A percentile compares a stretch with the other conserved stretches of the same genome.
Conservation (phyloP, 768 basidiomycete species). For the Suillus plorans region DNA sequence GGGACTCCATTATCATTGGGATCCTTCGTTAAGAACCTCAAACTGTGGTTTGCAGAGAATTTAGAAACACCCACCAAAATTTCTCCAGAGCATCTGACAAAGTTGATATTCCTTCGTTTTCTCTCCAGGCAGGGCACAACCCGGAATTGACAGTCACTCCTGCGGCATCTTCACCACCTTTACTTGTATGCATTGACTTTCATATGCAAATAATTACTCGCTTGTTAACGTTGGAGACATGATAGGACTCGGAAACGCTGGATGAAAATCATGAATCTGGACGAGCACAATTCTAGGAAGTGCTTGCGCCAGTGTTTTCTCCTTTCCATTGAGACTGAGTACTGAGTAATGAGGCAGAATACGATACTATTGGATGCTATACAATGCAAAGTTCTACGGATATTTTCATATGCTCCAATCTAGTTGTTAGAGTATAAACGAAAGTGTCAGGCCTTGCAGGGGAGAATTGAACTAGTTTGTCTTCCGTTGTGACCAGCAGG, state of each 20-base stretch:
- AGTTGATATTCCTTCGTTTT: neutral
- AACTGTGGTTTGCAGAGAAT: neutral
- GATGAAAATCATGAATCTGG: no score
- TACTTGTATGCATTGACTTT: neutral
- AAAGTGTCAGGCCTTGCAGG: neutral
- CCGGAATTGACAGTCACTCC: no score
- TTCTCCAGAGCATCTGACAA: neutral
- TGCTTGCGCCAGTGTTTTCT: no score
- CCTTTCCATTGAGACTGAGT: no score
- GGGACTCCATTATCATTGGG: neutral
- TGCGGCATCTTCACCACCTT: neutral
- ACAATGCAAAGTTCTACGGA: no score
- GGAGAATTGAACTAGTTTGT: neutral
- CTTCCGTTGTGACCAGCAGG: neutral
- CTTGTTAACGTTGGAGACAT: neutral
- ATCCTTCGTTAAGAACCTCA: neutral
- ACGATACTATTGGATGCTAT: constrained; percentile 11
- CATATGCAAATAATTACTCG: neutral
- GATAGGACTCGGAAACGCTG: neutral
- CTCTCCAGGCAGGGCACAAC: neutral
- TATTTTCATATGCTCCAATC: no score
- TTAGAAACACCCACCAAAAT: neutral
- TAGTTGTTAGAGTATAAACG: no score
- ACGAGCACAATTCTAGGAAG: neutral
- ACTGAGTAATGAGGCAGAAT: no score